Evolutionary conservation across 768 basidiomycete species (phyloP).

Genomic region (Pleurotus sapidus): DNA sequence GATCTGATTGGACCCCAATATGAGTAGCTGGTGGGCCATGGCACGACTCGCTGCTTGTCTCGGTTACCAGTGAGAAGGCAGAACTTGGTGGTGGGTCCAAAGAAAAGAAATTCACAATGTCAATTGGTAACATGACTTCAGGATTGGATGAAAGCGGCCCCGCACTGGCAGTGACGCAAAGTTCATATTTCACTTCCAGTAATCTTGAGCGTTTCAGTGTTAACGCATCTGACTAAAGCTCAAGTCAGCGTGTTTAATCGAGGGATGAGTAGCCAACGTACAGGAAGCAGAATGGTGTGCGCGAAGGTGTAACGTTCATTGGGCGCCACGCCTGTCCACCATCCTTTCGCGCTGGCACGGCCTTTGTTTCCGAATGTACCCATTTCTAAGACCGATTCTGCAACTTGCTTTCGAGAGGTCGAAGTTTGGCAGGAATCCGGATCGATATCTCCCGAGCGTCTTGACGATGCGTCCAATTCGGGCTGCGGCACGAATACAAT

Average conservation of each 20-base stretch:
- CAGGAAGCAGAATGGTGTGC: conserved; percentile 72
- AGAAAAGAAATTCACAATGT: conserved; percentile 81
- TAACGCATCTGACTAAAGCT: conserved; percentile 59
- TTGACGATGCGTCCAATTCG: conserved; percentile 26
- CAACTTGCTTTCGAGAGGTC: conserved; percentile 60
- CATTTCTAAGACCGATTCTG: conserved; percentile 63
- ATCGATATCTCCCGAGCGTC: conserved; percentile 29
- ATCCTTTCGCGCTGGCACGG: conserved; percentile 78
- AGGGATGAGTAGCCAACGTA: conserved; percentile 30
- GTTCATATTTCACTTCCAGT: conserved; percentile 72
- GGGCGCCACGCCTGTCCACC: conserved; percentile 82
- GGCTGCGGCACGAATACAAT: conserved; percentile 61
- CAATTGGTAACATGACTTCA: conserved; percentile 68
- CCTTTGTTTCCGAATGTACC: conserved; percentile 62
- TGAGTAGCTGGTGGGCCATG: not conserved
- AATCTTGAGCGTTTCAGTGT: conserved; percentile 66
- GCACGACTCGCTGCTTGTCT: not conserved
- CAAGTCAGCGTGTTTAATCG: too few relatives aligned
- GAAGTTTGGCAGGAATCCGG: conserved; percentile 62
- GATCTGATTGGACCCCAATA: not conserved
- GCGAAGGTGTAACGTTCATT: conserved; percentile 61
- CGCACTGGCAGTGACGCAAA: conserved; percentile 62
- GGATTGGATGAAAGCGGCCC: conserved; percentile 62
- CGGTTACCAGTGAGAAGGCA: conserved; percentile 10
- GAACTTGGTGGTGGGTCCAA: conserved; percentile 71